Conservation (phyloP, 495 filamentous ascomycete species). For the Xylaria bambusicola region DNA sequence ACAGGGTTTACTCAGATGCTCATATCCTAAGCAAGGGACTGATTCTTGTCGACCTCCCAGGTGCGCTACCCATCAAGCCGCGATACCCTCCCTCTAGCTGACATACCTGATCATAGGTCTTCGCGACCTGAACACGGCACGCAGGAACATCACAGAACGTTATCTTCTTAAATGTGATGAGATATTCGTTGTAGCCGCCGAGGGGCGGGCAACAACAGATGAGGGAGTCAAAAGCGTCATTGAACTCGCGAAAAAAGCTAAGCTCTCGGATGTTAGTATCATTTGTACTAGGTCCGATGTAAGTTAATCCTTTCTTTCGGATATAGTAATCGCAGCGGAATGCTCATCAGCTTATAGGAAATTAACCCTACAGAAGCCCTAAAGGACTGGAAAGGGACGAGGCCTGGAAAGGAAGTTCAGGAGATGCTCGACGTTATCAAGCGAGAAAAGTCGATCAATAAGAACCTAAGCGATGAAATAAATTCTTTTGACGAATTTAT, state of each 20-base stretch:
- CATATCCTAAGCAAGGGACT: slow-evolving; percentile 42
- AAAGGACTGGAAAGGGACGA: slow-evolving; percentile 18
- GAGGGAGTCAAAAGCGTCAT: slow-evolving; percentile 36
- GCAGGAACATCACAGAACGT: slow-evolving; percentile 39
- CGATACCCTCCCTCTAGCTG: background rate
- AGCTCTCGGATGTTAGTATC: slow-evolving; percentile 39
- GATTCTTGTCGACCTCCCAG: slow-evolving; percentile 43
- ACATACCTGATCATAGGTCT: slow-evolving; percentile 24
- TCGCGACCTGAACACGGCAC: slow-evolving; percentile 40
- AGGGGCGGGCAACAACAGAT: slow-evolving; percentile 37
- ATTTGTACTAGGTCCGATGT: slow-evolving; percentile 45
- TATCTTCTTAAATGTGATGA: slow-evolving; percentile 42
- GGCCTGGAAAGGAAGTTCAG: background rate
- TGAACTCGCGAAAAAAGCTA: slow-evolving; percentile 33
- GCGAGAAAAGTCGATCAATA: background rate
- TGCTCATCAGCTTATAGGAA: slow-evolving; percentile 21
- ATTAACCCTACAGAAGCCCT: slow-evolving; percentile 31
- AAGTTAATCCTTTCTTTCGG: slow-evolving; percentile 3
- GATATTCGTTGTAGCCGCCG: slow-evolving; percentile 38
- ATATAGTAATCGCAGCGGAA: background rate
- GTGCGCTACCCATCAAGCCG: slow-evolving; percentile 13
- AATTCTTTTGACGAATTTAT: background rate
- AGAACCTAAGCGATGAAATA: background rate
- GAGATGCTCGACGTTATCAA: background rate
- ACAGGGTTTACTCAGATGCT: slow-evolving; percentile 37